phyloP scores from a whole-genome alignment of 2,329 filamentous ascomycete genomes.

The Cladophialophora carrionii region DNA sequence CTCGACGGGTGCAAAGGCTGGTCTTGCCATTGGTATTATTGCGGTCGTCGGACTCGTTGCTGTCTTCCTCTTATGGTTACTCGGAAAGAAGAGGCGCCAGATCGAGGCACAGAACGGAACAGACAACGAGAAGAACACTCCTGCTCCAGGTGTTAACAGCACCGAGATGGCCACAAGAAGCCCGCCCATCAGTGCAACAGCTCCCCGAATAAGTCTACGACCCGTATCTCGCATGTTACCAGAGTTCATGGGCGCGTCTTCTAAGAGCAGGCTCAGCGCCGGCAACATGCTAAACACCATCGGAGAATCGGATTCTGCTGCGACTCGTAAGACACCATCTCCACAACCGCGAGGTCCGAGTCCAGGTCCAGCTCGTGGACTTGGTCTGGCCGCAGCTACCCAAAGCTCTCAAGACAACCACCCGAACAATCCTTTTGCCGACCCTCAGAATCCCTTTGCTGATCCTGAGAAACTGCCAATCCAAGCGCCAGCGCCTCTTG shows the following conservation, averaged over 20 bases:
- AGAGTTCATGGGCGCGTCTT: conserved; percentile 56
- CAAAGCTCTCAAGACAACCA: conserved; percentile 23
- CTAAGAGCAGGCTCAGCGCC: conserved; percentile 38
- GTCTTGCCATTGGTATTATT: conserved; percentile 81
- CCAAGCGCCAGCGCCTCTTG: conserved; percentile 35
- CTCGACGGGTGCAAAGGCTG: conserved; percentile 66
- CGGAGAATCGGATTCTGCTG: conserved; percentile 30
- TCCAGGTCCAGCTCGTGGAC: conserved; percentile 12
- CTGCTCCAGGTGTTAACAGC: conserved; percentile 42
- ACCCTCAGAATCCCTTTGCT: conserved; percentile 34
- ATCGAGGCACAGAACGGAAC: conserved; percentile 53
- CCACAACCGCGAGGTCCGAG: conserved; percentile 30
- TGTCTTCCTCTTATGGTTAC: conserved; percentile 70
- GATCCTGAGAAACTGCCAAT: conserved; percentile 28
- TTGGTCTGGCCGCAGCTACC: conserved; percentile 14
- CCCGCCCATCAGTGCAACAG: conserved; percentile 52
- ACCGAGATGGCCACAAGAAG: conserved; percentile 42
- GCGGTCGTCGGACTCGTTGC: conserved; percentile 68
- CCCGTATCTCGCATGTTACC: conserved; percentile 84
- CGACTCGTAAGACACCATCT: conserved; percentile 23
- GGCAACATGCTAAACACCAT: conserved; percentile 38
- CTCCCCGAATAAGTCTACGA: conserved; percentile 81
- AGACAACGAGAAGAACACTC: conserved; percentile 67
- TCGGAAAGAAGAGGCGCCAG: conserved; percentile 70
- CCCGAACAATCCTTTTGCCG: conserved; percentile 38